Evolutionary conservation across 177 flowering plant genomes (phyloP).

Genomic region (Vitis hybrid): DNA sequence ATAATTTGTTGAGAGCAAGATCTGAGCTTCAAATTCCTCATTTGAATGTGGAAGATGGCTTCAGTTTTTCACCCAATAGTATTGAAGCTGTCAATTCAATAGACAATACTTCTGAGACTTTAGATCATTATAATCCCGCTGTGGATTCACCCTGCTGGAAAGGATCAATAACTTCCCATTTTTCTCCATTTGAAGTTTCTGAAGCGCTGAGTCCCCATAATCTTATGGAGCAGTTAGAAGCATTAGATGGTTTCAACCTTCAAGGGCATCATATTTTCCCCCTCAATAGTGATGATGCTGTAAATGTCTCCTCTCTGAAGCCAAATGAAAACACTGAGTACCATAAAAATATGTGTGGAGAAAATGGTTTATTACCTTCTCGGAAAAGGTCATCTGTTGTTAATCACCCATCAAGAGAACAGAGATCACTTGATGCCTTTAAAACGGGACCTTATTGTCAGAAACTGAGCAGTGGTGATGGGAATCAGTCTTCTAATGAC

Average conservation of each 20-base stretch:
- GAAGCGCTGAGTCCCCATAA: slow-evolving; percentile 24
- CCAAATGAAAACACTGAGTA: slow-evolving; percentile 8
- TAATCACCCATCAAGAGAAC: slow-evolving; percentile 9
- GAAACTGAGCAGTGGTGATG: slow-evolving; percentile 11
- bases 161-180: slow-evolving; percentile 50
- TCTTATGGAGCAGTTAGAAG: slow-evolving; percentile 19
- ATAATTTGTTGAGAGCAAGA: slow-evolving; percentile 13
- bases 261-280: slow-evolving; percentile 25
- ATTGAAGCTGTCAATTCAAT: slow-evolving; percentile 22
- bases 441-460: slow-evolving; percentile 10
- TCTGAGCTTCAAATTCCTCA: slow-evolving; percentile 18
- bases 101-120: slow-evolving; percentile 36
- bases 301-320: slow-evolving; percentile 20
- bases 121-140: slow-evolving; percentile 45
- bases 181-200: slow-evolving; percentile 32
- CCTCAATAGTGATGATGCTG: slow-evolving; percentile 15
- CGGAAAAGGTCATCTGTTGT: slow-evolving; percentile 14
- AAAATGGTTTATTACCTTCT: slow-evolving; percentile 15
- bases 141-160: slow-evolving; percentile 96
- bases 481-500: slow-evolving; percentile 18
- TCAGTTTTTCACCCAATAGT: slow-evolving; percentile 11
- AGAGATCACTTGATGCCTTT: slow-evolving; percentile 10
- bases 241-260: slow-evolving; percentile 17
- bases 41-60: slow-evolving; percentile 14
- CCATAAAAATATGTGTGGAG: slow-evolving; percentile 9